Evolutionary conservation across 129 eudicot species (phyloP), one percentile per base, ranked within the genome.

Genomic region (Pulicaria dysenterica): DNA sequence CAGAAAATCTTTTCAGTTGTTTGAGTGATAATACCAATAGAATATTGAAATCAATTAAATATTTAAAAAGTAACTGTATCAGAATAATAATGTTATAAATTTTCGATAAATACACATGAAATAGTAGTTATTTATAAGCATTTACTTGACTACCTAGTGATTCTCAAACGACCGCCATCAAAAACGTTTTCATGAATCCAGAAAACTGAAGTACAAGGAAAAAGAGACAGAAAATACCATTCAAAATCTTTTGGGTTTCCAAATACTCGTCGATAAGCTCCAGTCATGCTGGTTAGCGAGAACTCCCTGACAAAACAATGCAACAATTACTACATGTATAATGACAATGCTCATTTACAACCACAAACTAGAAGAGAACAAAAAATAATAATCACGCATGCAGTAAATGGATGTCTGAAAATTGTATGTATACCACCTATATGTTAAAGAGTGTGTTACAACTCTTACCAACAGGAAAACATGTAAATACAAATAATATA

Each of bases 211-310:
- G 14, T 58, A 57, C 17, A 60, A 11, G 17, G 45, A 65, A 54
- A 64, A 67, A 31, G 65, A 63, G 17, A 54, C 59, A 58, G 5
- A 63, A 53, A 8, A 51, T 83, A 92, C 98, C 98, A 92, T 83
- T 89, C 86, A 60, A 83, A 92, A 79, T 92, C 96, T 83, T 83
- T 85, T 11, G 90, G 90, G 61, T 87, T 92, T 75, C 91, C 96
- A 79, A 89, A 89, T 74, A 92, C 91, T 64, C 95, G 85, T 69
- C 98, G 87, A 64, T 89, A 92, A 74, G 85, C 96, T 81, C 98
- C 98, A 12, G 91, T 87, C 94, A 92, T 81, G 73, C 83, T 89
- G 50, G 88, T 85, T 70, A 92, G 70, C 38, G 98, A 92, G 74
- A 92, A 92, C 74, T 92, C 98, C 93, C 96, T 92, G 40, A 5